Base-by-base conservation (phyloP, 139 green algal species). In the Picochlorum sp. region DNA sequence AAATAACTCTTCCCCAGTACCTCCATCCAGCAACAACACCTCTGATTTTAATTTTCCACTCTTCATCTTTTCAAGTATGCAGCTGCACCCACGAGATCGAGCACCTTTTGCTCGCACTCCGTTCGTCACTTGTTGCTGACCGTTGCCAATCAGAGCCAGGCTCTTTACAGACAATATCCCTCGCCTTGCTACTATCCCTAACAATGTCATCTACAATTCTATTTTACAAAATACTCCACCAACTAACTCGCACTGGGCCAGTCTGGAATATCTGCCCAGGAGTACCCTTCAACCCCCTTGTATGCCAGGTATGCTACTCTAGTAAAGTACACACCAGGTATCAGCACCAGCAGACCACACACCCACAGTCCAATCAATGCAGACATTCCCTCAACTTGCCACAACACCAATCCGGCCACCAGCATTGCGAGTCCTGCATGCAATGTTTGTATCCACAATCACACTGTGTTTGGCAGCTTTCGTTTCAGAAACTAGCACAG, bases 291-390 rank as follows among this genome's bases (percentile, higher is more conserved):
- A 10, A 32, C 47, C 3, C 39, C 65, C 16, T 40, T 58, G 33
- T 59, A 56, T 24, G 52, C 65, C 29, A 55, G 37, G 50, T 68
- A 73, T 14, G 65, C 58, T 20, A 73, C 63, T 30, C 47, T 60
- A 55, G 37, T 58, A 63, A 63, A 67, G 54, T 73, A 58, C 26
- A 67, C 59, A 26, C 66, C 66, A 1, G 66, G 66, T 25, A 68
- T 74, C 44, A 74, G 67, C 14, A 69, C 66, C 4, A 74, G 45
- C 14, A 69, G 24, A 13, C 66, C 66, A 53, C 59, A 50, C 30
- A 68, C 39, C 39, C 39, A 69, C 10, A 74, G 30, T 2, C 44
- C 66, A 28, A 74, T 74, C 12, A 74, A 53, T 14, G 66, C 66
- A 18, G 25, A 33, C 1, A 33, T 30, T 26, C 66, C 66, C 52